Evolutionary conservation across 2,329 filamentous ascomycete genomes (phyloP).

Genomic region (Aspergillus phoenicis): DNA sequence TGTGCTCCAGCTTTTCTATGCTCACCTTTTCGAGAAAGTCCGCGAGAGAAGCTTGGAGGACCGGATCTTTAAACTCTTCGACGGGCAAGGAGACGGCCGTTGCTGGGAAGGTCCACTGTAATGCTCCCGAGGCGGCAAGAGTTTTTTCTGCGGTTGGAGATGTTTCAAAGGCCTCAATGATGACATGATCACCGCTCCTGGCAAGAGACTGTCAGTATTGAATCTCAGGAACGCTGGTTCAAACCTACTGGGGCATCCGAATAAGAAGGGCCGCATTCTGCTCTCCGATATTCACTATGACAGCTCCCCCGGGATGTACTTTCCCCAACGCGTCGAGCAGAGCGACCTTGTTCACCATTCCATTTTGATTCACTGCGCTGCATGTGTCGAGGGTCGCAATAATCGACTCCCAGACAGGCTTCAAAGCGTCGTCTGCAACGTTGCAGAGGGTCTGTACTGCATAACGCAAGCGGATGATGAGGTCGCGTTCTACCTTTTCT

Average conservation of each 20-base stretch:
- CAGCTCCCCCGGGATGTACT: constrained; percentile 31
- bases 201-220: neutral
- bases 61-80: constrained; percentile 37
- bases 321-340: constrained; percentile 33
- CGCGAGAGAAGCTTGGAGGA: constrained; percentile 54
- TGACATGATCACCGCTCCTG: constrained; percentile 24
- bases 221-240: neutral
- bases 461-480: constrained; percentile 33
- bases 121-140: constrained; percentile 53
- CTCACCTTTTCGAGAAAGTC: constrained; percentile 60
- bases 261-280: constrained; percentile 56
- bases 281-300: constrained; percentile 50
- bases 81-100: constrained; percentile 52
- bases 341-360: constrained; percentile 20
- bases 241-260: constrained; percentile 25
- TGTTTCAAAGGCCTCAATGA: constrained; percentile 65
- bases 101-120: constrained; percentile 64
- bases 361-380: constrained; percentile 16
- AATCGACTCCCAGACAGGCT: constrained; percentile 9
- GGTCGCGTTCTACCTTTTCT: constrained; percentile 25
- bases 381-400: constrained; percentile 20
- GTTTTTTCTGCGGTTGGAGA: constrained; percentile 58
- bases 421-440: neutral
- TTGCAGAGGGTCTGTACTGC: neutral
- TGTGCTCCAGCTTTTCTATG: constrained; percentile 55